These are phyloP conservation scores for Henckelia pumila DNA, from an alignment of 257 asterid genomes.

Conservation along the genomic window DNA sequence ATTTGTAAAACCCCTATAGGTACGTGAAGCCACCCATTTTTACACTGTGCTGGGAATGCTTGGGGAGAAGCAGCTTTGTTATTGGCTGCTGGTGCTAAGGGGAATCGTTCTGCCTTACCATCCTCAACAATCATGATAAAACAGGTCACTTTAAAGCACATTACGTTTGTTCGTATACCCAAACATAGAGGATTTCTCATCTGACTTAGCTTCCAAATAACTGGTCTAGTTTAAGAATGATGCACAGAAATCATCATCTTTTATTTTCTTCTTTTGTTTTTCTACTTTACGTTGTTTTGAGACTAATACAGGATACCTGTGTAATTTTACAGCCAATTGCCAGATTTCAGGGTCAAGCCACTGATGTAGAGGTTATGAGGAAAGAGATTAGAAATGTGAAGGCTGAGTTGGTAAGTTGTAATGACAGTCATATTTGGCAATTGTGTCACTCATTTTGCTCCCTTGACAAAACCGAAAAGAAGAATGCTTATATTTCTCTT, in stretches of 20 bases:
- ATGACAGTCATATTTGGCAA: conserved; percentile 18
- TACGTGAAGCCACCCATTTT: conserved; percentile 86
- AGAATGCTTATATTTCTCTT: background rate
- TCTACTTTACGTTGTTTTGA: conserved; percentile 9
- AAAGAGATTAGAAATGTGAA: conserved; percentile 76
- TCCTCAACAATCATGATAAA: conserved; percentile 93
- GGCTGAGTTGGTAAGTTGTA: conserved; percentile 71
- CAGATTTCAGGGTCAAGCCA: conserved; percentile 94
- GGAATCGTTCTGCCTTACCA: conserved; percentile 93
- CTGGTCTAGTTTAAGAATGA: conserved; percentile 18
- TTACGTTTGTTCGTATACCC: background rate
- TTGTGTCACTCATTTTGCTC: conserved; percentile 13
- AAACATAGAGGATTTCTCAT: conserved; percentile 2
- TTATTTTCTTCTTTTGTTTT: conserved; percentile 4
- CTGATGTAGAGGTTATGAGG: conserved; percentile 86
- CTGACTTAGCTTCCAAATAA: conserved; percentile 12
- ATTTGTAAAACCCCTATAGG: conserved; percentile 36
- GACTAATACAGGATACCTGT: conserved; percentile 16
- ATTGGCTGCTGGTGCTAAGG: conserved; percentile 95
- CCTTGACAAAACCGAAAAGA: background rate
- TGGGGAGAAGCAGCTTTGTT: conserved; percentile 99
- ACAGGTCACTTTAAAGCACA: conserved; percentile 52
- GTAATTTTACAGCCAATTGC: conserved; percentile 71
- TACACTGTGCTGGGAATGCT: conserved; percentile 96
- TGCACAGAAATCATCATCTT: background rate